These are phyloP conservation scores for Phytophthora citrophthora DNA, from an alignment of 352 stramenopile species.

Conservation along the genomic window DNA sequence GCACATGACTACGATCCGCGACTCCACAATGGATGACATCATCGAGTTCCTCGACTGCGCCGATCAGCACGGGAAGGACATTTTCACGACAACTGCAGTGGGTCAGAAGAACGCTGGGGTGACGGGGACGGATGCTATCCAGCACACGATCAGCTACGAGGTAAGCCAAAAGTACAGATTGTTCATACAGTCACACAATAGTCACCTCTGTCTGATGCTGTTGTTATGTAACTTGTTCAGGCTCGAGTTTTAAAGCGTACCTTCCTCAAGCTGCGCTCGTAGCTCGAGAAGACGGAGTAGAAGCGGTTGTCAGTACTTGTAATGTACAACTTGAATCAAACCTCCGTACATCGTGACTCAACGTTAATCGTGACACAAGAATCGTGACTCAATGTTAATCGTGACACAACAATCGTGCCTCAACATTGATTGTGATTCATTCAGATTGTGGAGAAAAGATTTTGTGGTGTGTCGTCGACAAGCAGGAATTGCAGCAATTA, in stretches of 20 bases:
- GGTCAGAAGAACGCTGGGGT: conserved; percentile 32
- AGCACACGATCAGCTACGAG: conserved; percentile 94
- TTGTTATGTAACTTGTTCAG: conserved; percentile 28
- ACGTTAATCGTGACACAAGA: no score
- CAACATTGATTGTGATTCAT: no score
- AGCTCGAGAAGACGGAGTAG: conserved; percentile 1
- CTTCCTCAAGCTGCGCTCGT: conserved; percentile 92
- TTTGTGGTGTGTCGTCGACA: no score
- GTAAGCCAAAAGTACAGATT: conserved; percentile 24
- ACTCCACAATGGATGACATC: conserved; percentile 95
- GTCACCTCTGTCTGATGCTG: conserved; percentile 1
- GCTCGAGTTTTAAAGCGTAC: conserved; percentile 93
- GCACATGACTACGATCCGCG: conserved; percentile 95
- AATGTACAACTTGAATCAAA: no score
- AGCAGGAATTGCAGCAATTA: no score
- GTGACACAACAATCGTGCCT: no score
- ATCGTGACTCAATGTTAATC: no score
- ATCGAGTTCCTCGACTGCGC: conserved; percentile 93
- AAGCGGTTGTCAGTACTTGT: no score
- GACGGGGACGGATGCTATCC: conserved; percentile 45
- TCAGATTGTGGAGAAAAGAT: no score
- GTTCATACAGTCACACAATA: neutral
- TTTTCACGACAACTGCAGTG: conserved; percentile 83
- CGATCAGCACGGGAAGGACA: conserved; percentile 92
- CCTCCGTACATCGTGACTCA: no score